These are phyloP conservation scores for Dactylellina drechsleri DNA, from an alignment of 2,329 filamentous ascomycete species.

Conservation along the genomic window DNA sequence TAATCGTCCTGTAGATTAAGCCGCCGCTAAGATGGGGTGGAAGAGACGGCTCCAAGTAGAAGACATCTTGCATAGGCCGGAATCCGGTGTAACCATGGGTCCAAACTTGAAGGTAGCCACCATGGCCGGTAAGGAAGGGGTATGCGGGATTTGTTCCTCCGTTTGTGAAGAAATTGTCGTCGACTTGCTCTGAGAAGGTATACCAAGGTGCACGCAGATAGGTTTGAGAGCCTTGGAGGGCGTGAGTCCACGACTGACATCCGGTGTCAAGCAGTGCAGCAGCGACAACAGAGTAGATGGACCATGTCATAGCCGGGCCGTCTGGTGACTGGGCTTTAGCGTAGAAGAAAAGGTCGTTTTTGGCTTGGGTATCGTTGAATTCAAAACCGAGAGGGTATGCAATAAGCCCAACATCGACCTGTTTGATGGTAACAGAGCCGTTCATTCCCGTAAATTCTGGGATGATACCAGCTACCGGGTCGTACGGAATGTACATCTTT, in stretches of 20 bases:
- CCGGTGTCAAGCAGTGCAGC: slow-evolving; percentile 73
- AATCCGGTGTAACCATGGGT: slow-evolving; percentile 75
- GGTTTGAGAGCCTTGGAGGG: slow-evolving; percentile 71
- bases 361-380: slow-evolving; percentile 67
- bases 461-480: slow-evolving; percentile 69
- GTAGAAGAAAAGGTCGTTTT: slow-evolving; percentile 74
- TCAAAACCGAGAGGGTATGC: slow-evolving; percentile 73
- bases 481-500: slow-evolving; percentile 68
- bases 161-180: slow-evolving; percentile 70
- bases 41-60: slow-evolving; percentile 73
- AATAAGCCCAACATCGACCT: slow-evolving; percentile 75
- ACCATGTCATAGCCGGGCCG: slow-evolving; percentile 78
- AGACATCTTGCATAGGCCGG: slow-evolving; percentile 69
- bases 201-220: slow-evolving; percentile 75
- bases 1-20: slow-evolving; percentile 57
- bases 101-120: slow-evolving; percentile 74
- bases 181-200: slow-evolving; percentile 75
- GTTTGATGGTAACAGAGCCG: slow-evolving; percentile 73
- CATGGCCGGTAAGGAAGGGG: slow-evolving; percentile 77
- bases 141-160: slow-evolving; percentile 75
- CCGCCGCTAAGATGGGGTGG: slow-evolving; percentile 70
- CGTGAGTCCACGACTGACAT: slow-evolving; percentile 75
- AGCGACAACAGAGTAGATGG: slow-evolving; percentile 74
- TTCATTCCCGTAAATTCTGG: slow-evolving; percentile 75
- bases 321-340: slow-evolving; percentile 74